Evolutionary conservation across 495 filamentous ascomycete species (phyloP), one percentile per base, ranked within the genome.

Genomic region (Aspergillus egyptiacus): DNA sequence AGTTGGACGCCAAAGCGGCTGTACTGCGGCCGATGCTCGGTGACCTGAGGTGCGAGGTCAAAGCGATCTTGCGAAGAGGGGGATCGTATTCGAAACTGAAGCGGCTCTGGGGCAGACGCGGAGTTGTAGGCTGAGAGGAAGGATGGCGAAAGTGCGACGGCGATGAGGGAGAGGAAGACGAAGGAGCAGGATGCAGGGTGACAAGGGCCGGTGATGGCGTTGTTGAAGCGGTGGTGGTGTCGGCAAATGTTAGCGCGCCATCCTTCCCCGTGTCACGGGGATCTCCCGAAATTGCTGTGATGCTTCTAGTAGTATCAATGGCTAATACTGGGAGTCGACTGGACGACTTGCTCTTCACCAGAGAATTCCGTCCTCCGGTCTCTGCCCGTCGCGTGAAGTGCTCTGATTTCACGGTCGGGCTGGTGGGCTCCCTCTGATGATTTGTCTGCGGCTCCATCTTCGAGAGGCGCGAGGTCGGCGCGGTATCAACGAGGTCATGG

Each of bases 191-290:
- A 38, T n/a, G n/a, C n/a, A n/a, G n/a, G n/a, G n/a, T 13, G 46
- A 35, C 20, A 27, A 51, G n/a, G 45, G 45, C 11, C 25, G 24
- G 33, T 35, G 32, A 28, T 14, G 27, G 37, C 27, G 36, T 10
- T 6, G 8, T 30, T 28, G 23, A 45, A 27, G 20, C 42, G 31
- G 17, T 46, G 24, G 30, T 54, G 41, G 46, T 41, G 44, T 46
- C 50, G 48, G 57, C 37, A 41, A 54, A 47, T 40, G 54, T 61
- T 61, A 61, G 58, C 55, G 58, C 54, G 54, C 51, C 39, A 53
- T 48, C 40, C 49, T 38, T 61, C 51, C 46, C 58, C 58, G 54
- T 50, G 54, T 61, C 58, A 57, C 58, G 58, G 54, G 54, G 49
- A 57, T 57, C 58, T 40, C 35, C 58, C 37, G 32, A 44, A 33